phyloP scores from a whole-genome alignment of 768 basidiomycete genomes.

The Cytidiella melzeri region DNA sequence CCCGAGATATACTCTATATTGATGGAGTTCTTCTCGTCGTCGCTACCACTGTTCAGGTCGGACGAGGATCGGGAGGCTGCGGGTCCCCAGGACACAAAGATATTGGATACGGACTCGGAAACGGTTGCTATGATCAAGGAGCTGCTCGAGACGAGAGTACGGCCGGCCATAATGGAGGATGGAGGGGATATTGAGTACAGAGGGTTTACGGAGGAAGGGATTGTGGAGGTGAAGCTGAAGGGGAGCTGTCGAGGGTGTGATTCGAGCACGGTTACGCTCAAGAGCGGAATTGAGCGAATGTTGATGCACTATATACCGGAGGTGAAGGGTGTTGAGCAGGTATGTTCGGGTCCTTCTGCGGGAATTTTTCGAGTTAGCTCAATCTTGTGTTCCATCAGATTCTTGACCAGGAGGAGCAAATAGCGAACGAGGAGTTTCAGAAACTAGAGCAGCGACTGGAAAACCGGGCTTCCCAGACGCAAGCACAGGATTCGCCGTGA shows the following conservation, averaged over 20 bases:
- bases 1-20: conserved; percentile 94
- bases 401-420: conserved; percentile 81
- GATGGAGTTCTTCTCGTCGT: conserved; percentile 98
- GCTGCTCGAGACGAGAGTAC: conserved; percentile 86
- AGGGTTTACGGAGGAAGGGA: conserved; percentile 78
- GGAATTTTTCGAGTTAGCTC: no score
- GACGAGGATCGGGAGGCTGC: conserved; percentile 74
- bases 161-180: conserved; percentile 98
- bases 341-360: no score
- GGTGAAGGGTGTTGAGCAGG: conserved; percentile 89
- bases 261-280: conserved; percentile 91
- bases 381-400: conserved; percentile 43
- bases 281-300: conserved; percentile 97
- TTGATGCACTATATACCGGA: conserved; percentile 98
- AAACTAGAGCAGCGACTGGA: conserved; percentile 74
- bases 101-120: conserved; percentile 92
- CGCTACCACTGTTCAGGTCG: conserved; percentile 77
- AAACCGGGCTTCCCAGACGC: conserved; percentile 29
- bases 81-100: conserved; percentile 89
- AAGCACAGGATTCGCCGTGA: conserved; percentile 40
- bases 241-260: conserved; percentile 96
- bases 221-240: conserved; percentile 88
- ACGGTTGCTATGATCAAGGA: conserved; percentile 99
- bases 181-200: conserved; percentile 97
- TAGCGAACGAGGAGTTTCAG: conserved; percentile 82